Base-by-base conservation (phyloP, 2,329 filamentous ascomycete species). In the Trichoderma citrinoviride region DNA sequence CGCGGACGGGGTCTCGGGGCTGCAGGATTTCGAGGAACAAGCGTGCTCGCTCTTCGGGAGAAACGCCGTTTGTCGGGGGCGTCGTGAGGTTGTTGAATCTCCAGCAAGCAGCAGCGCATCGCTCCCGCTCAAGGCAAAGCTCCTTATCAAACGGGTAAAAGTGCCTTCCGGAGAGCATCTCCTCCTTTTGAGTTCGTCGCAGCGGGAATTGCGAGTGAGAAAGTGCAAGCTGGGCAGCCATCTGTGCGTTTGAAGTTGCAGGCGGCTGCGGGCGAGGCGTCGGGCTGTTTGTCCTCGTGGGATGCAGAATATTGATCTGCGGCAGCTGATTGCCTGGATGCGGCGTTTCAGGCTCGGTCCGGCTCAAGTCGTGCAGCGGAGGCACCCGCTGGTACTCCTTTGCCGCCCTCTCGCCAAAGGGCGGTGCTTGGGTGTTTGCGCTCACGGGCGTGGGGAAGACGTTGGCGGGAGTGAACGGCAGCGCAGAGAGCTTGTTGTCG, bases 121-220 rank as follows among this genome's bases (percentile, higher is more conserved):
- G 85, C 73, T 95, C 88, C n/a, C 94, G 89, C 72, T 97, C 93
- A 21, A 91, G 83, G 15, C 91, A 84, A 5, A 99, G 83, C 71
- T 92, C 89, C 66, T 87, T 85, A 73, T 92, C 88, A 68, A 90
- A 93, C 7, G 91, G 91, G 67, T 88, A 88, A 77, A 92, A 98
- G n/a, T 87, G 84, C 46, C 90, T 84, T 14, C 91, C 91, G 37
- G 83, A 83, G 17, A 96, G 80, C 94, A 98, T 98, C 75, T 95
- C 92, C 66, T 96, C 90, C 77, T 95, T 95, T 74, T 97, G 92
- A 1, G 88, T 90, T 66, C 83, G 78, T 71, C 75, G 71, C 49
- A 73, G 71, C 2, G 80, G 77, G 65, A 82, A 83, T 66, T 83
- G 82, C 7, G 83, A 77, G 70, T 87, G 84, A 25, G 83, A 84